These are phyloP conservation scores for Strobilomyces echinocephalus DNA, from an alignment of 768 basidiomycete species.

Conservation along the genomic window DNA sequence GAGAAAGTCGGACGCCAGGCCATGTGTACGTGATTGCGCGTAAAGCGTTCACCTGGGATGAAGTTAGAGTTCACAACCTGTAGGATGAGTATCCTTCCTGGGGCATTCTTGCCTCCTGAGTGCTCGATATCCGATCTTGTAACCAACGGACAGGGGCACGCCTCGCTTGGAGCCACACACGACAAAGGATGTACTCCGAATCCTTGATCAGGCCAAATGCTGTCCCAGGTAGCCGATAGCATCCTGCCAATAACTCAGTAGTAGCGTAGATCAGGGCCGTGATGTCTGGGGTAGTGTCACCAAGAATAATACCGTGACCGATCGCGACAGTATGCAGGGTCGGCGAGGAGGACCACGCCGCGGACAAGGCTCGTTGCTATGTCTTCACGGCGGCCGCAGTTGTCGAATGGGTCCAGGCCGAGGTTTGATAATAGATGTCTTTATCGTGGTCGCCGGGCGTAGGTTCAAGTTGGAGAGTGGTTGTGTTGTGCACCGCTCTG, in stretches of 20 bases:
- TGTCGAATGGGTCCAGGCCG: constrained; percentile 5
- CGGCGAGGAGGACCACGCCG: constrained; percentile 6
- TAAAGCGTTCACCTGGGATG: not conserved
- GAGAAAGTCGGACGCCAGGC: constrained; percentile 4
- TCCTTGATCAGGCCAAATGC: not conserved
- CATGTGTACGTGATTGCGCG: constrained; percentile 1
- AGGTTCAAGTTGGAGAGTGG: not conserved
- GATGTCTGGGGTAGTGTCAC: constrained; percentile 3
- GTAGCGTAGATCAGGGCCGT: constrained; percentile 17
- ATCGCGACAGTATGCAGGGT: not conserved
- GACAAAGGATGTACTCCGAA: not conserved
- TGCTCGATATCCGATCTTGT: no score
- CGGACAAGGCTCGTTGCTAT: constrained; percentile 11
- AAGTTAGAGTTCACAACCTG: constrained; percentile 13
- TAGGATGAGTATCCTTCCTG: constrained; percentile 10
- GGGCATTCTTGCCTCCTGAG: no score
- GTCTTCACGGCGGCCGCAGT: constrained; percentile 15
- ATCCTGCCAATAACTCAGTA: not conserved
- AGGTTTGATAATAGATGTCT: not conserved
- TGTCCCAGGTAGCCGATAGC: not conserved
- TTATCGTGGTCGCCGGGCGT: constrained; percentile 3
- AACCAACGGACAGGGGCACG: not conserved
- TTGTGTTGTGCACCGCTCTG: not conserved
- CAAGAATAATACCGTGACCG: not conserved
- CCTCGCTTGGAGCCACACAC: not conserved